Conservation (phyloP, 1,284 basidiomycete genomes). For the Ceratobasidium sp. region DNA sequence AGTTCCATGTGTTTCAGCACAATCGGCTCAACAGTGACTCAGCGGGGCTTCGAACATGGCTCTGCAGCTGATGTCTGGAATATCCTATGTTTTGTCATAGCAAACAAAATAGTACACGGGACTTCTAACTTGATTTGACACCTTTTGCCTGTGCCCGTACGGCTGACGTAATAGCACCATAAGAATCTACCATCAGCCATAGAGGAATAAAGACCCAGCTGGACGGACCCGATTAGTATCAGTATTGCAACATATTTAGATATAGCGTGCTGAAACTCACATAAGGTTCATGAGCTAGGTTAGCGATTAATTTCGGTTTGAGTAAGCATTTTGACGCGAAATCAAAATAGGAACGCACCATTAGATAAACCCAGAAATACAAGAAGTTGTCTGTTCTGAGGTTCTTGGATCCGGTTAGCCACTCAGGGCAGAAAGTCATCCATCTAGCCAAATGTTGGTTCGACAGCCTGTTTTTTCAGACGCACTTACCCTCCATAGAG, state of each 20-base stretch:
- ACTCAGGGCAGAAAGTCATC: slow-evolving; percentile 90
- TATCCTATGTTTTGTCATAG: not conserved
- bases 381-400: slow-evolving; percentile 76
- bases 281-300: slow-evolving; percentile 81
- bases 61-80: not conserved
- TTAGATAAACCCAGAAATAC: slow-evolving; percentile 65
- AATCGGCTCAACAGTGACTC: no score
- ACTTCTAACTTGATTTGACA: slow-evolving; percentile 8
- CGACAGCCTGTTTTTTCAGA: not conserved
- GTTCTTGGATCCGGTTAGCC: slow-evolving; percentile 81
- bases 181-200: slow-evolving; percentile 82
- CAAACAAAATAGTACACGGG: not conserved
- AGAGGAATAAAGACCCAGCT: slow-evolving; percentile 86
- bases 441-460: slow-evolving; percentile 63
- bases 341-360: slow-evolving; percentile 56
- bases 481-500: slow-evolving; percentile 77
- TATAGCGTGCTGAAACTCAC: slow-evolving; percentile 62
- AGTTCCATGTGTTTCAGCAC: not conserved
- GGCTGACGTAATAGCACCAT: slow-evolving; percentile 72
- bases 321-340: slow-evolving; percentile 32
- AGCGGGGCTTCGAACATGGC: not conserved
- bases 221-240: slow-evolving; percentile 51
- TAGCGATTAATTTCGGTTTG: slow-evolving; percentile 40
- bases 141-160: slow-evolving; percentile 60
- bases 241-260: slow-evolving; percentile 7